A percentile compares a stretch with the other conserved stretches of the same genome.
These are phyloP conservation scores for Vigna reflexopilosa DNA, from an alignment of 306 rosid genomes.

Conservation along the genomic window DNA sequence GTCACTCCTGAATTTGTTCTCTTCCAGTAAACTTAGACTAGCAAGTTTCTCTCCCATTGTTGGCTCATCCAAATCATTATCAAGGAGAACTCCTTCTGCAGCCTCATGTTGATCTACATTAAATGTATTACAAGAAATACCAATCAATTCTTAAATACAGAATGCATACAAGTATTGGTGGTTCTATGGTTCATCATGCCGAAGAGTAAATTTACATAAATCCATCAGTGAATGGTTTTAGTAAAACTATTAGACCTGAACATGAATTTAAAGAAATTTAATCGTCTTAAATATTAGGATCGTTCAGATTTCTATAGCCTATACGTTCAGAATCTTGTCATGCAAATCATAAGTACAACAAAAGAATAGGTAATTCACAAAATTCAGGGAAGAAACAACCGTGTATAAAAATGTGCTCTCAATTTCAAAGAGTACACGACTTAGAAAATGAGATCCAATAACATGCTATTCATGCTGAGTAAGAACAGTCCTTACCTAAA, in stretches of 20 bases:
- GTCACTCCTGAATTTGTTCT: constrained; percentile 36
- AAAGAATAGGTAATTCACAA: too few relatives aligned
- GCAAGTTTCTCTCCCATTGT: constrained; percentile 85
- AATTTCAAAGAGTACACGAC: neutral
- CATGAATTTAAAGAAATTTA: constrained; percentile 26
- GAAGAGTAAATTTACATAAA: neutral
- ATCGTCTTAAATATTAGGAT: too few relatives aligned
- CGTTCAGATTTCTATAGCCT: too few relatives aligned
- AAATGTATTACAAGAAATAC: constrained; percentile 6
- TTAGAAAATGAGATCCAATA: constrained; percentile 27
- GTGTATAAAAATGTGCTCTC: neutral
- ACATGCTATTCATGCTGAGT: neutral
- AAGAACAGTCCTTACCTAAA: constrained; percentile 21
- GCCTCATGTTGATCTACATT: constrained; percentile 46
- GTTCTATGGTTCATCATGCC: neutral
- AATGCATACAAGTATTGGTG: neutral
- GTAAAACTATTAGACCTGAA: too few relatives aligned
- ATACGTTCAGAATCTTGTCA: too few relatives aligned
- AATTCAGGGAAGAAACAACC: too few relatives aligned
- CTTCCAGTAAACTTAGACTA: constrained; percentile 50
- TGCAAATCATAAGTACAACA: too few relatives aligned
- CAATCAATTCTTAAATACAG: constrained; percentile 20
- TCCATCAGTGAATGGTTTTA: too few relatives aligned
- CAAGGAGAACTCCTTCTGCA: constrained; percentile 55
- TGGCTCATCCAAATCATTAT: constrained; percentile 64